Percentiles rank a stretch among this genome's conserved stretches.
Conservation (phyloP, 495 filamentous ascomycete genomes). For the Penicillium chermesinum region DNA sequence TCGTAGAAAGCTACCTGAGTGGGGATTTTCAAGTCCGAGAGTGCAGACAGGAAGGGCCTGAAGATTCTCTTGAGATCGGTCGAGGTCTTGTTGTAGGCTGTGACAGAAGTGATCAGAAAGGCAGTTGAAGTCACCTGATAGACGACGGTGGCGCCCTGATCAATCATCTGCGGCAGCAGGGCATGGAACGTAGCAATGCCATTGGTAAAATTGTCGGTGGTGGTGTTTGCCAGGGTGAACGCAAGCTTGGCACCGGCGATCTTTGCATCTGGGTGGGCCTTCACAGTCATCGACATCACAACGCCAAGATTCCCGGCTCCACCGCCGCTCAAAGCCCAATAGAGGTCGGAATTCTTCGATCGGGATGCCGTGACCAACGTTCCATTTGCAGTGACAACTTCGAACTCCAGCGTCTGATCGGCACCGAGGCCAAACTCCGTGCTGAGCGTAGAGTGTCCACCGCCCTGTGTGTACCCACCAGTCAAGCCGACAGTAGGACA, state of each 20-base stretch:
- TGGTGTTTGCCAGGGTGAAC: slow-evolving; percentile 22
- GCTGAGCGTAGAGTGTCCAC: slow-evolving; percentile 56
- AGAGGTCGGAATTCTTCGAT: slow-evolving; percentile 52
- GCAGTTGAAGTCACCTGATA: slow-evolving; percentile 43
- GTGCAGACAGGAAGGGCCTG: slow-evolving; percentile 25
- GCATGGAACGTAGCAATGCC: slow-evolving; percentile 42
- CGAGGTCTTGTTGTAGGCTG: slow-evolving; percentile 30
- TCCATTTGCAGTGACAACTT: slow-evolving; percentile 55
- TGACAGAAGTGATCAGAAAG: slow-evolving; percentile 44
- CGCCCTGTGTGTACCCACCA: slow-evolving; percentile 58
- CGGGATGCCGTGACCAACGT: slow-evolving; percentile 50
- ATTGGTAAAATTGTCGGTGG: slow-evolving; percentile 40
- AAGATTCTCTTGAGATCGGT: slow-evolving; percentile 26
- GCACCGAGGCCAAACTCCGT: slow-evolving; percentile 55
- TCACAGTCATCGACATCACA: slow-evolving; percentile 50
- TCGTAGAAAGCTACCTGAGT: slow-evolving; percentile 25
- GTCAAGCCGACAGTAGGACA: slow-evolving; percentile 41
- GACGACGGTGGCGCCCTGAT: slow-evolving; percentile 43
- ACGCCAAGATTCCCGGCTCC: slow-evolving; percentile 62
- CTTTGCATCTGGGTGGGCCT: slow-evolving; percentile 37
- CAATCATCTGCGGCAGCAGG: slow-evolving; percentile 42
- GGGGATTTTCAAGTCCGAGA: slow-evolving; percentile 24
- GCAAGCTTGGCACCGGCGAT: slow-evolving; percentile 25
- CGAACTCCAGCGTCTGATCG: slow-evolving; percentile 58
- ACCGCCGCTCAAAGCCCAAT: slow-evolving; percentile 65